These are phyloP conservation scores for Lasiosphaeria hispida DNA, from an alignment of 495 filamentous ascomycete genomes.

Conservation along the genomic window DNA sequence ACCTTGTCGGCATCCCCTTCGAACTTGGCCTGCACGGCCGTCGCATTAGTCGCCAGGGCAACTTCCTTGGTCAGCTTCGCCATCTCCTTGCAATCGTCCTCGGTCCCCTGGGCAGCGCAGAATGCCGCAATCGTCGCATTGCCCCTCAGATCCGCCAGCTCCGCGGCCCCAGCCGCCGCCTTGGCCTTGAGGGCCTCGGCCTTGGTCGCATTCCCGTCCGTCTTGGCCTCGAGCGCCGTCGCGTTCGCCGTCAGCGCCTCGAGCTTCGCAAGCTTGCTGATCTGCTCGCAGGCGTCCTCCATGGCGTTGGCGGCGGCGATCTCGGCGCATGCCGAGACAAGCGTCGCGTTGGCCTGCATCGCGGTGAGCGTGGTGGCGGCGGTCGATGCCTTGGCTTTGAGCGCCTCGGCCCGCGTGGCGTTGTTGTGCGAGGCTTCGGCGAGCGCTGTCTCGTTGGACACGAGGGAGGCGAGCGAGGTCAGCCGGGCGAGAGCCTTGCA, in stretches of 20 bases:
- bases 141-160: slow-evolving; percentile 10
- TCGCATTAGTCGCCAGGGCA: slow-evolving; percentile 14
- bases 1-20: slow-evolving; percentile 19
- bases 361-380: slow-evolving; percentile 12
- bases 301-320: slow-evolving; percentile 15
- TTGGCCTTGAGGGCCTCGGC: slow-evolving; percentile 21
- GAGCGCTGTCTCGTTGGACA: slow-evolving; percentile 17
- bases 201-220: slow-evolving; percentile 15
- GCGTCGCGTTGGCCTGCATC: slow-evolving; percentile 18
- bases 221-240: slow-evolving; percentile 11
- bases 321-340: slow-evolving; percentile 14
- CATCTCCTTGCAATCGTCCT: slow-evolving; percentile 9
- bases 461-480: slow-evolving; percentile 15
- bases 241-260: slow-evolving; percentile 8
- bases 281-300: slow-evolving; percentile 8
- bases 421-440: slow-evolving; percentile 17
- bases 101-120: slow-evolving; percentile 14
- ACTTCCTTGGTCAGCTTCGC: slow-evolving; percentile 16
- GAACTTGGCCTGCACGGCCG: slow-evolving; percentile 16
- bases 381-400: slow-evolving; percentile 18
- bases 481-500: slow-evolving; percentile 15
- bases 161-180: slow-evolving; percentile 5
- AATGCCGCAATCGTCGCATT: slow-evolving; percentile 17
- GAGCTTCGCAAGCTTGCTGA: slow-evolving; percentile 4
- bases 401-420: slow-evolving; percentile 16